Base-by-base conservation (phyloP, 2,329 filamentous ascomycete species). In the Penicillium sp. region DNA sequence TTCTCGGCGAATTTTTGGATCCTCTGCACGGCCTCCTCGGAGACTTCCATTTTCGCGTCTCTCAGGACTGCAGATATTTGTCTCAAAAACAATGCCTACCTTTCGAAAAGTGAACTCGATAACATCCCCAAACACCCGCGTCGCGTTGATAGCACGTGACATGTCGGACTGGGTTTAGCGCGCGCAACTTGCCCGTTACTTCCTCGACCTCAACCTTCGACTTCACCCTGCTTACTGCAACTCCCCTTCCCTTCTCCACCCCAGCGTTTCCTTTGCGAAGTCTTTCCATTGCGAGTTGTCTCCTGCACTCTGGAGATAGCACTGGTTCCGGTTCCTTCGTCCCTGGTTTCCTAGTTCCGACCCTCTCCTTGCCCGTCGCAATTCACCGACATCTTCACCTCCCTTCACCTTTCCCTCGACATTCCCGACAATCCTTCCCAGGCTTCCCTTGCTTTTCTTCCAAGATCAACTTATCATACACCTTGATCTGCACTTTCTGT, bases 1-100 rank as follows among this genome's bases (percentile, higher is more conserved):
- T 65, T 68, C 42, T 70, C 55, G 18, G 61, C 62, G 44, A 74
- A 74, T 43, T 56, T 54, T 43, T 67, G 68, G 40, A 73, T 64
- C 31, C 67, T 72, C 5, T 65, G 58, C 27, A 70, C 55, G 7
- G 57, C 64, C n/a, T 63, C 56, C n/a, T 70, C 62, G 1, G 68
- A 59, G 13, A 69, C 48, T 18, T 66, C 63, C 69, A 71, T 72
- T 13, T 30, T 49, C 25, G 13, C 10, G 11, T 14, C 39, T 27
- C 18, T 13, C 35, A 3, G 2, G 16, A 1, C 14, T 2, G 8
- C 22, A 24, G 14, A 27, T 7, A n/a, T 41, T 11, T 25, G 11
- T 25, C 20, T 40, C 39, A 41, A 1, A 41, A 10, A 41, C 22
- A 41, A 27, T 3, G 11, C 5, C 14, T 22, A 2, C 20, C 7